Evolutionary conservation across 208 protist species (phyloP).

Genomic region (Angomonas ambiguus): DNA sequence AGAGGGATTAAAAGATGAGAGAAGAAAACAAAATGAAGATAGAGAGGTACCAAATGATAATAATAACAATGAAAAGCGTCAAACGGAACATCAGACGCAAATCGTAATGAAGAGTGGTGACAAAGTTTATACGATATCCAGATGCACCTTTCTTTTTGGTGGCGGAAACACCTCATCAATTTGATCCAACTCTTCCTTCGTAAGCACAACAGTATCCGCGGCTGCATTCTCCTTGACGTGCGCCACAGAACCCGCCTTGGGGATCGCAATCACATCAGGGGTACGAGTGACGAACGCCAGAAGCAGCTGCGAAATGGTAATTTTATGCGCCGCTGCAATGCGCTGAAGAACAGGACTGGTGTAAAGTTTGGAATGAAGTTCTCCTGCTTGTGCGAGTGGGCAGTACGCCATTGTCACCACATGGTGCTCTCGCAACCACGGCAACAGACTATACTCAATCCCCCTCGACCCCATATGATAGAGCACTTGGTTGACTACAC

Average conservation of each 20-base stretch:
- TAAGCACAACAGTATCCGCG: constrained; percentile 34
- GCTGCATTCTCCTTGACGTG: constrained; percentile 64
- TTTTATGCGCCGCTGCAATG: constrained; percentile 25
- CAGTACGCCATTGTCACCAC: constrained; percentile 82
- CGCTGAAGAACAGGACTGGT: constrained; percentile 28
- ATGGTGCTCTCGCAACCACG: constrained; percentile 34
- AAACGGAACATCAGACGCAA: not conserved
- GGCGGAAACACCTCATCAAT: constrained; percentile 29
- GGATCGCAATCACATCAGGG: constrained; percentile 41
- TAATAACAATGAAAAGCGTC: not conserved
- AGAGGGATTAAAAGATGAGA: not conserved
- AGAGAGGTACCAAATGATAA: not conserved
- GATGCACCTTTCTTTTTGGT: constrained; percentile 21
- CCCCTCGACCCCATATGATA: constrained; percentile 78
- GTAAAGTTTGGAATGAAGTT: constrained; percentile 56
- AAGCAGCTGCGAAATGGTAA: constrained; percentile 32
- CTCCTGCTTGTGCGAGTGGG: constrained; percentile 52
- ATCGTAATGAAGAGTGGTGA: not conserved
- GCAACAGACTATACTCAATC: constrained; percentile 60
- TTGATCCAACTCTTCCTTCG: constrained; percentile 23
- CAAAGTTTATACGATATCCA: constrained; percentile 32
- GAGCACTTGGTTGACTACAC: constrained; percentile 78
- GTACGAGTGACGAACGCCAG: constrained; percentile 31
- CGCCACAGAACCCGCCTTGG: constrained; percentile 44
- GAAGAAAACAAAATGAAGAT: not conserved